Percentiles rank a stretch among this genome's conserved stretches.
phyloP scores from a whole-genome alignment of 768 basidiomycete species.

The Russula earlei region DNA sequence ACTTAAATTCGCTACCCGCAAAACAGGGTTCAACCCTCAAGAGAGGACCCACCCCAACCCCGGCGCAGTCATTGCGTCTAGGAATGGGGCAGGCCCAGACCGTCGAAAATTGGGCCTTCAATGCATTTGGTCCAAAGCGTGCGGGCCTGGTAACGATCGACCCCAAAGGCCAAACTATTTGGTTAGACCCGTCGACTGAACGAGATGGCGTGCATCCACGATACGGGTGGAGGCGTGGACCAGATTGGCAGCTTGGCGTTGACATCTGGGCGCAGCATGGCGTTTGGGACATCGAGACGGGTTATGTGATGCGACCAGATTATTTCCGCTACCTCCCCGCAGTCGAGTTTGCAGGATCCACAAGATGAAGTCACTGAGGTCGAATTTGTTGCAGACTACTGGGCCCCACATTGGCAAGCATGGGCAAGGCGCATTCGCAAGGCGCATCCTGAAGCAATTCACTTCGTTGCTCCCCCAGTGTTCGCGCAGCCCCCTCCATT shows the following conservation, averaged over 20 bases:
- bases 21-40: conserved; percentile 65
- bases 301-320: conserved; percentile 54
- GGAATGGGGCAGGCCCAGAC: conserved; percentile 83
- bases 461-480: conserved; percentile 89
- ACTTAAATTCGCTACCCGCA: conserved; percentile 55
- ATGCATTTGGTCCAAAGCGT: conserved; percentile 63
- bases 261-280: conserved; percentile 86
- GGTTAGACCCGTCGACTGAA: conserved; percentile 53
- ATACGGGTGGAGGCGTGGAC: conserved; percentile 81
- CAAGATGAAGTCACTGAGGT: conserved; percentile 33
- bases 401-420: conserved; percentile 57
- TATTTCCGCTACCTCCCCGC: conserved; percentile 57
- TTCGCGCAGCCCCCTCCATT: conserved; percentile 69
- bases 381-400: conserved; percentile 71
- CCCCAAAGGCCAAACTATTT: conserved; percentile 70
- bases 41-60: conserved; percentile 82
- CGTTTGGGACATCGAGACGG: conserved; percentile 75
- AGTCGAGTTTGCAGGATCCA: conserved; percentile 13
- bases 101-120: conserved; percentile 77
- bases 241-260: conserved; percentile 61
- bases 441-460: conserved; percentile 71
- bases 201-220: conserved; percentile 45
- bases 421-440: conserved; percentile 51
- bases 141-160: conserved; percentile 74
- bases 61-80: conserved; percentile 71